Evolutionary conservation across 495 filamentous ascomycete genomes (phyloP), one percentile per base, ranked within the genome.

Genomic region (Geoglossum glabrum): DNA sequence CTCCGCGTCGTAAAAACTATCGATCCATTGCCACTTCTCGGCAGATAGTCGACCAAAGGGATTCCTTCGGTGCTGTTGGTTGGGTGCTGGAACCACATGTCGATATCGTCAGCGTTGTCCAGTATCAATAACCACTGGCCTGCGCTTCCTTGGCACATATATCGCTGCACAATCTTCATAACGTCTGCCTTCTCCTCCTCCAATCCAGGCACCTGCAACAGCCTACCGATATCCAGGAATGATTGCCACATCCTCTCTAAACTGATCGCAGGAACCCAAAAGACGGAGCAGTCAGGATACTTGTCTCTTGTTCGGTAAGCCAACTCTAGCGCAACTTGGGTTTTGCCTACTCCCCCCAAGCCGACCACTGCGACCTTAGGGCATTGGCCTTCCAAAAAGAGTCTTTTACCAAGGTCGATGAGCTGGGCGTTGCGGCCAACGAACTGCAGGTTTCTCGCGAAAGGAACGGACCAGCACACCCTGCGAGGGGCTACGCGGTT

Each of bases 401-500:
- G 47, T 36, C 55, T 58, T 38, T 15, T 17, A 19, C 60, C 56
- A 11, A 63, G 64, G n/a, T 54, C 34, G 13, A 61, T 57, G 15
- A 72, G 58, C n/a, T 63, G 59, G 5, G 5, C 10, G 0, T 59
- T 19, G 0, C 69, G 68, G 27, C 68, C 68, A 47, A 67, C 59
- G 54, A 72, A 71, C 13, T 60, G 52, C 33, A 38, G 33, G 47
- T 72, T 68, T 51, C 56, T 43, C 33, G 38, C 43, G 50, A 68
- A 55, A 13, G 66, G 66, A 40, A 70, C 59, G 17, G 7, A 3
- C 40, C 40, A 45, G 40, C 3, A 17, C 17, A 3, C 3, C 13
- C 17, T 40, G 5, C 54, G 59, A 28, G 51, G 36, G 28, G 11
- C 31, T 34, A 11, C 11, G 11, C 5, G 31, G 5, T 11, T 5